These are phyloP conservation scores for Aspergillus piperis DNA, from an alignment of 2,329 filamentous ascomycete genomes.

Conservation along the genomic window DNA sequence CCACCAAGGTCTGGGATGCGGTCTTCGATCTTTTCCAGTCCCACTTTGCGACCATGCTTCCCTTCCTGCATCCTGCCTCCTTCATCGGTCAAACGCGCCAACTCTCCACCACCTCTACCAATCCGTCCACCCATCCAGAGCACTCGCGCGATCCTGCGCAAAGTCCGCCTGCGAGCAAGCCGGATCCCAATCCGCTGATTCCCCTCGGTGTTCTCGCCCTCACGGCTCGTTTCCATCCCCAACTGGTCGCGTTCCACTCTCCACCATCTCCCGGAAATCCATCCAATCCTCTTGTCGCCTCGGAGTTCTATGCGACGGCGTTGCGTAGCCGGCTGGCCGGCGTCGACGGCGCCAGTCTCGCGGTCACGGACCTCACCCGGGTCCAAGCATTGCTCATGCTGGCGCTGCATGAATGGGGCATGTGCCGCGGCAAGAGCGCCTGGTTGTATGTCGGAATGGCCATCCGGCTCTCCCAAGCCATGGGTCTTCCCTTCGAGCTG, in stretches of 20 bases:
- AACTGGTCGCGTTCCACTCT: constrained; percentile 52
- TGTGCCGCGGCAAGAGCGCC: constrained; percentile 54
- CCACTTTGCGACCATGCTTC: constrained; percentile 58
- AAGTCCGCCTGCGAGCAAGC: constrained; percentile 29
- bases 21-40: constrained; percentile 61
- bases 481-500: constrained; percentile 49
- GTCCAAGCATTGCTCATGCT: constrained; percentile 59
- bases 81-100: constrained; percentile 54
- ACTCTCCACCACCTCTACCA: constrained; percentile 28
- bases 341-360: constrained; percentile 44
- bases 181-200: constrained; percentile 50
- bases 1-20: constrained; percentile 57
- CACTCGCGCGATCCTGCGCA: constrained; percentile 30
- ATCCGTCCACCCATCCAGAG: constrained; percentile 19
- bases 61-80: constrained; percentile 58
- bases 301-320: constrained; percentile 58
- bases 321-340: constrained; percentile 51
- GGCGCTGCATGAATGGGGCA: constrained; percentile 59
- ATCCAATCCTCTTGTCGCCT: constrained; percentile 53
- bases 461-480: constrained; percentile 47
- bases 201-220: constrained; percentile 58
- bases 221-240: constrained; percentile 57
- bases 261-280: constrained; percentile 44
- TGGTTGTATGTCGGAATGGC: constrained; percentile 54
- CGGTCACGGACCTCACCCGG: constrained; percentile 50